Evolutionary conservation across 176 grass and related monocot genomes (phyloP), one percentile per base, ranked within the genome.

Genomic region (Juncus effusus): DNA sequence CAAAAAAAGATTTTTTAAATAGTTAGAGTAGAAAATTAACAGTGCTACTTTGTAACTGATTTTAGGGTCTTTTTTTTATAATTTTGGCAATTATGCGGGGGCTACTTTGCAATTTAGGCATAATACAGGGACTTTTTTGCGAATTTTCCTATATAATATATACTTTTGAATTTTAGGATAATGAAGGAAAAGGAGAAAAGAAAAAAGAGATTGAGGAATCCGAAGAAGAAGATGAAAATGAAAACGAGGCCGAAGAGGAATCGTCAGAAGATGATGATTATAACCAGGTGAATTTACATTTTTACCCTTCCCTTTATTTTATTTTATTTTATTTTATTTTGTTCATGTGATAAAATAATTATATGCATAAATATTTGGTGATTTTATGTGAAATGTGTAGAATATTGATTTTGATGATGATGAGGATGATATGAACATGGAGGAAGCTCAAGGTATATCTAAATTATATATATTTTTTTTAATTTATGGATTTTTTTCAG

Each of bases 341-440:
- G 3, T 7, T 9, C 38, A 36, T n/a, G 57, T 10, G 53, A 13
- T 16, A 9, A 9, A 42, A 12, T 16, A 0, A 2, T 69, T 6
- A 28, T 9, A 1, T 62, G 16, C 3, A 11, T 63, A 64, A 68
- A 36, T 55, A 36, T 64, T 12, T 5, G 62, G 41, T 38, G n/a
- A 51, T 40, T 51, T 10, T 14, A 37, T 59, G 44, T 73, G 42
- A 64, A 28, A 37, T 59, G 51, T 73, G 42, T 66, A 82, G 80
- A 82, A 82, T 39, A 63, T 77, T 40, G 80, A 82, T 47, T 82
- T 82, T 60, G 80, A 82, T 72, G 80, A 82, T 51, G 80, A 82
- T 54, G 80, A 82, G 45, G 80, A 82, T 55, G 80, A 82, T 56
- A 59, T 77, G 66, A 82, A 82, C 49, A 77, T 77, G 80, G 80